Evolutionary conservation across 2,329 filamentous ascomycete genomes (phyloP).

Genomic region (Alternaria rosae): DNA sequence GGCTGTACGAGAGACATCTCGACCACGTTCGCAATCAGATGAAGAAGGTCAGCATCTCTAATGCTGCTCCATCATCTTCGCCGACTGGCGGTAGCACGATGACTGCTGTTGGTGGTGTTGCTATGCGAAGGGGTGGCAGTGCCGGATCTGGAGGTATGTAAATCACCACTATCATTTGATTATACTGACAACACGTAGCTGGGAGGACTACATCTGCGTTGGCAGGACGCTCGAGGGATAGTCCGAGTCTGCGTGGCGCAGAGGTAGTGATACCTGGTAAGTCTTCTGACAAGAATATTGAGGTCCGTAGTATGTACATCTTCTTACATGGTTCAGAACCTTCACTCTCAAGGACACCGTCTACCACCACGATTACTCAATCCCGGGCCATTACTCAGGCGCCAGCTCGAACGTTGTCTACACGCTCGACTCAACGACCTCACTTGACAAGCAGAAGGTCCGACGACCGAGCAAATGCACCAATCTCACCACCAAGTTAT

Average conservation of each 20-base stretch:
- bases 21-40: constrained; percentile 91
- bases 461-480: constrained; percentile 18
- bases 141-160: constrained; percentile 50
- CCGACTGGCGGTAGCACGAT: constrained; percentile 53
- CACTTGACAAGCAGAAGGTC: constrained; percentile 27
- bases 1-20: constrained; percentile 89
- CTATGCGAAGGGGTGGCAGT: constrained; percentile 62
- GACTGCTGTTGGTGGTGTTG: constrained; percentile 48
- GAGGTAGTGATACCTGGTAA: constrained; percentile 56
- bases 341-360: constrained; percentile 55
- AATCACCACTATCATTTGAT: not conserved
- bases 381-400: constrained; percentile 35
- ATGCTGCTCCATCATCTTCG: constrained; percentile 61
- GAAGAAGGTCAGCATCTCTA: constrained; percentile 72
- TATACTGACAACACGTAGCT: constrained; percentile 26
- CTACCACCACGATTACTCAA: constrained; percentile 58
- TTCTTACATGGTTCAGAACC: constrained; percentile 26
- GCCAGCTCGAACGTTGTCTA: constrained; percentile 35
- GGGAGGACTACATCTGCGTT: constrained; percentile 61
- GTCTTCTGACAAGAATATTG: not conserved
- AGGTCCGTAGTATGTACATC: not conserved
- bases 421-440: constrained; percentile 35
- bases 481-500: constrained; percentile 11
- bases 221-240: constrained; percentile 65
- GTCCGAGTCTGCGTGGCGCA: constrained; percentile 59